Conservation (phyloP, 352 stramenopile genomes). For the Blastocystis sp. region DNA sequence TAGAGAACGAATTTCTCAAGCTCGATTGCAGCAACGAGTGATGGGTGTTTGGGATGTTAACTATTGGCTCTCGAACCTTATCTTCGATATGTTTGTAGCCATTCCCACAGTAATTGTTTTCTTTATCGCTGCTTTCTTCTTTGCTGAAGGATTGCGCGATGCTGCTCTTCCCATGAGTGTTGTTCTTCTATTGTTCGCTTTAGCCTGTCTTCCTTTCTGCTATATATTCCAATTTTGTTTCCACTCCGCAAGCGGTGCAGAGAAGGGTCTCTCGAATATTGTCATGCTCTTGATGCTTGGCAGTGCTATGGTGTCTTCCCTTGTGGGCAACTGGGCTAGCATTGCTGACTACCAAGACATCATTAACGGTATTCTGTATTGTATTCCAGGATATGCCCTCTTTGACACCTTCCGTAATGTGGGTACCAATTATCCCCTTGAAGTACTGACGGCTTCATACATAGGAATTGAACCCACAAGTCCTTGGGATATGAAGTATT, state of each 20-base stretch:
- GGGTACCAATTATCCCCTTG: neutral
- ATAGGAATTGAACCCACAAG: neutral
- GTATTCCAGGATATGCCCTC: slow-evolving; percentile 15
- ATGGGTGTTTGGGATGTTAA: slow-evolving; percentile 53
- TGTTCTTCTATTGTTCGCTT: slow-evolving; percentile 71
- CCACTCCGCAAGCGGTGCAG: slow-evolving; percentile 69
- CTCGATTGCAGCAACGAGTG: slow-evolving; percentile 57
- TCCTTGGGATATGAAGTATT: slow-evolving; percentile 72
- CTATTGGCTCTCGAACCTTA: slow-evolving; percentile 51
- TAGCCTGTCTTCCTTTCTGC: slow-evolving; percentile 71
- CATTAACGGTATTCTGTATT: slow-evolving; percentile 37
- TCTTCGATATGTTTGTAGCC: neutral
- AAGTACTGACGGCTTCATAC: neutral
- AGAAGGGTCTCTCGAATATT: slow-evolving; percentile 71
- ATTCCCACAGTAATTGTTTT: slow-evolving; percentile 20
- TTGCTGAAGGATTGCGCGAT: neutral
- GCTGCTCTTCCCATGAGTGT: neutral
- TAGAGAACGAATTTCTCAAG: slow-evolving; percentile 50
- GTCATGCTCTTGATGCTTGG: slow-evolving; percentile 74
- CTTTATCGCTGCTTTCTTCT: neutral
- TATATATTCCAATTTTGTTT: slow-evolving; percentile 73
- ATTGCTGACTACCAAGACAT: neutral
- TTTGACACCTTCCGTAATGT: slow-evolving; percentile 12
- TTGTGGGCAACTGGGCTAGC: neutral
- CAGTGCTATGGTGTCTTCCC: neutral